Evolutionary conservation across 192 early-diverging fungal genomes (phyloP).

Genomic region (Gamsiella multidivaricata): DNA sequence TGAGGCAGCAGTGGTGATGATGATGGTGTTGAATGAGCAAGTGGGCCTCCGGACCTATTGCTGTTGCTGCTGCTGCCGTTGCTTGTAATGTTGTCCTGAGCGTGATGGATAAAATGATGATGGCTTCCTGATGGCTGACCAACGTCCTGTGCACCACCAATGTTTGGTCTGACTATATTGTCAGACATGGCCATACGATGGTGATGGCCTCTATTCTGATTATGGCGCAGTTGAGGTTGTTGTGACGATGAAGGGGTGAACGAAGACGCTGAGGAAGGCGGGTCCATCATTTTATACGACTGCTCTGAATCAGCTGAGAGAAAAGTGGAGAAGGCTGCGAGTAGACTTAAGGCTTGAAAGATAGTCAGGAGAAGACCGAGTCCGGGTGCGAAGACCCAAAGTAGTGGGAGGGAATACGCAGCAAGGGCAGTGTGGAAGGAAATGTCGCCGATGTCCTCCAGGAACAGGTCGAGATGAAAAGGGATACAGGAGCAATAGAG

Average conservation of each 20-base stretch:
- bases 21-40: constrained; percentile 2
- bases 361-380: constrained; percentile 24
- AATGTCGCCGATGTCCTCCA: not conserved
- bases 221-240: constrained; percentile 12
- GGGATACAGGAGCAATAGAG: not conserved
- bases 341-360: constrained; percentile 25
- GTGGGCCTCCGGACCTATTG: not conserved
- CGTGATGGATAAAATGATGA: not conserved
- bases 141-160: not conserved
- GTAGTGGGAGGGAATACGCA: constrained; percentile 32
- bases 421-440: constrained; percentile 30
- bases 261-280: constrained; percentile 2
- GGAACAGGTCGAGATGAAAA: not conserved
- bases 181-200: not conserved
- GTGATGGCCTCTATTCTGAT: not conserved
- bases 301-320: not conserved
- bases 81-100: not conserved
- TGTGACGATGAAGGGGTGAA: not conserved
- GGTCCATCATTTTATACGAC: not conserved
- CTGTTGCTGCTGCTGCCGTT: not conserved
- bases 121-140: not conserved
- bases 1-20: too few relatives aligned
- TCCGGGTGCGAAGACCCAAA: constrained; percentile 27
- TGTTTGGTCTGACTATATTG: not conserved
- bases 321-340: constrained; percentile 8